phyloP scores from a whole-genome alignment of 805 yeast genomes.

The Wickerhamiella lipophila region DNA sequence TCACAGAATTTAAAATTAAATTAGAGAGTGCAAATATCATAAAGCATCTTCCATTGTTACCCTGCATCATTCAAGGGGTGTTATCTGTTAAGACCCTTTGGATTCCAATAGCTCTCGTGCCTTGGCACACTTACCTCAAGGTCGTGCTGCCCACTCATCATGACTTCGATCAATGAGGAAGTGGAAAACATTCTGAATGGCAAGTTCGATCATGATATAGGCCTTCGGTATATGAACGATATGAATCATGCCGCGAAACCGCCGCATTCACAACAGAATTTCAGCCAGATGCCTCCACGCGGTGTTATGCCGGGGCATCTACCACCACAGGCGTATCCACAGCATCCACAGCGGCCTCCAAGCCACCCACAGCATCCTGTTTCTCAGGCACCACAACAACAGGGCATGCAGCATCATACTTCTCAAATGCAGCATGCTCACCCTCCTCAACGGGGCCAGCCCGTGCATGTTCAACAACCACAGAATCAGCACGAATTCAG shows the following conservation, averaged over 20 bases:
- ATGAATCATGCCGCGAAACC: not conserved
- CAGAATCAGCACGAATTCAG: not conserved
- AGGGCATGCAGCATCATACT: not conserved
- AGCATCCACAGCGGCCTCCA: not conserved
- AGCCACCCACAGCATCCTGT: slow-evolving; percentile 1
- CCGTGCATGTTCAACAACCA: not conserved
- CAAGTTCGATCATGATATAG: slow-evolving; percentile 9
- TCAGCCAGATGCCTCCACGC: not conserved
- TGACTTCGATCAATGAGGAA: slow-evolving; percentile 10
- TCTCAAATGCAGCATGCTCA: slow-evolving; percentile 6
- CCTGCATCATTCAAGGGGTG: not conserved
- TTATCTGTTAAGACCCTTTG: not conserved
- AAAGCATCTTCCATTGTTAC: no score
- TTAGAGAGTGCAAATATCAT: no score
- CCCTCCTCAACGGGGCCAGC: not conserved
- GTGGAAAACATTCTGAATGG: slow-evolving; percentile 10
- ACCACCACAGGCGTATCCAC: not conserved
- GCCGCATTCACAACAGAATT: not conserved
- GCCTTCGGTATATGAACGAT: slow-evolving; percentile 3
- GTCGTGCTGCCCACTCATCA: not conserved
- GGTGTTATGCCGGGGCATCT: not conserved
- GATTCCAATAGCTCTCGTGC: not conserved
- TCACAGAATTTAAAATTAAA: no score
- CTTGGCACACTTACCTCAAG: not conserved
- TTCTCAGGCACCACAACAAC: not conserved